Evolutionary conservation across 306 rosid species (phyloP).

Genomic region (Trifolium dubium): DNA sequence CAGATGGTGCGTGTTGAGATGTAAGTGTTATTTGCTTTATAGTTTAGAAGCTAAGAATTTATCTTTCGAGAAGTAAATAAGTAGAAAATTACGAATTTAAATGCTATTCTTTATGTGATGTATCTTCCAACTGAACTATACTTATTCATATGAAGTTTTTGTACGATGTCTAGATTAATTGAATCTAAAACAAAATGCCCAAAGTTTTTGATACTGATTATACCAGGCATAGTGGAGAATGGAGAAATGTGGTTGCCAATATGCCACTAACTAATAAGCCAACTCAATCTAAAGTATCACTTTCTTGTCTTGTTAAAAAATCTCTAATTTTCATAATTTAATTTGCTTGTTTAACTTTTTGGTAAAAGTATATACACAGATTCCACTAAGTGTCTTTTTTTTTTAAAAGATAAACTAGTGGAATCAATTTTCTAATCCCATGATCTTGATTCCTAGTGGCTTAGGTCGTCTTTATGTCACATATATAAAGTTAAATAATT

Average conservation of each 20-base stretch:
- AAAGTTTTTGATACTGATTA: background rate
- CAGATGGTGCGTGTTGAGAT: too few relatives aligned
- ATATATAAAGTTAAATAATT: background rate
- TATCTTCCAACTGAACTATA: too few relatives aligned
- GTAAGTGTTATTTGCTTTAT: too few relatives aligned
- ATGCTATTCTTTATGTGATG: too few relatives aligned
- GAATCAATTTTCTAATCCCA: slow-evolving; percentile 34
- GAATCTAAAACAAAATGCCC: background rate
- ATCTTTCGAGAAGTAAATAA: too few relatives aligned
- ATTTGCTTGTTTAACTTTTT: slow-evolving; percentile 29
- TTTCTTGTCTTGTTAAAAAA: background rate
- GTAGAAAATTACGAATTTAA: too few relatives aligned
- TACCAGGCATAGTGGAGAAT: slow-evolving; percentile 5
- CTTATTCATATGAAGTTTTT: too few relatives aligned
- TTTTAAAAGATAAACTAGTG: background rate
- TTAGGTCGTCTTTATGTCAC: slow-evolving; percentile 5
- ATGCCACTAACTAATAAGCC: slow-evolving; percentile 14
- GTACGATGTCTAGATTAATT: background rate
- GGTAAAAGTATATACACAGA: slow-evolving; percentile 41
- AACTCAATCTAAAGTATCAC: slow-evolving; percentile 20
- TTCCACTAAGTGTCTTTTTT: slow-evolving; percentile 33
- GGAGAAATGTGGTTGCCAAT: slow-evolving; percentile 15
- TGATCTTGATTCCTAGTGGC: slow-evolving; percentile 24
- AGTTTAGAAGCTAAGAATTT: too few relatives aligned
- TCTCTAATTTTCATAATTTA: background rate